A percentile compares a stretch with the other conserved stretches of the same genome.
These are phyloP conservation scores for Penicillium decumbens DNA, from an alignment of 2,329 filamentous ascomycete species.

Conservation along the genomic window DNA sequence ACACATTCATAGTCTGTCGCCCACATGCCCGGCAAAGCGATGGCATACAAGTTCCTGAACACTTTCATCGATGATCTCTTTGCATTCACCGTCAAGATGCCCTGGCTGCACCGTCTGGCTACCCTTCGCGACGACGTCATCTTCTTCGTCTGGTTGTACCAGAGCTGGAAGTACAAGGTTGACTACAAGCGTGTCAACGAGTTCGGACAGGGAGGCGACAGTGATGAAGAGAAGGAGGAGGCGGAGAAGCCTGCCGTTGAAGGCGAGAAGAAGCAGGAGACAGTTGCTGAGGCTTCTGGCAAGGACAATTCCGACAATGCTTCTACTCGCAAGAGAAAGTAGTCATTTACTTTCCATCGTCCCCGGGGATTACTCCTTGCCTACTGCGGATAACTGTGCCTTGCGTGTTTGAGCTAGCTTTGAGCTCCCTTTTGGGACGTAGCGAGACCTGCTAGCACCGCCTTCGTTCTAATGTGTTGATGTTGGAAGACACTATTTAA, in stretches of 20 bases:
- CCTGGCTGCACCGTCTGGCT: slow-evolving; percentile 81
- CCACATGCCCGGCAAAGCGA: slow-evolving; percentile 92
- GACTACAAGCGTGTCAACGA: slow-evolving; percentile 94
- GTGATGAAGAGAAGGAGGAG: slow-evolving; percentile 55
- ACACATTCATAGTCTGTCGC: slow-evolving; percentile 58
- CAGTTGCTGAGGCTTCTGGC: slow-evolving; percentile 27
- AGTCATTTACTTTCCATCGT: background rate
- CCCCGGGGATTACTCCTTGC: background rate
- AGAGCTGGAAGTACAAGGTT: slow-evolving; percentile 84
- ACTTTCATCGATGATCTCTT: slow-evolving; percentile 99
- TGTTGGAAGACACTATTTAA: background rate
- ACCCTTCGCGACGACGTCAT: slow-evolving; percentile 94
- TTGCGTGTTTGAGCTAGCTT: background rate
- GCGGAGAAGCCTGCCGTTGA: slow-evolving; percentile 10
- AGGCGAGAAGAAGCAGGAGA: slow-evolving; percentile 14
- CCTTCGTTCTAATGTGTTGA: background rate
- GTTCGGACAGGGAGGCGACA: slow-evolving; percentile 97
- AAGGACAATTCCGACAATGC: slow-evolving; percentile 24
- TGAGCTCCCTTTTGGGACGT: background rate
- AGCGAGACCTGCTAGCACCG: background rate
- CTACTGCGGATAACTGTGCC: background rate
- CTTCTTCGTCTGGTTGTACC: slow-evolving; percentile 97
- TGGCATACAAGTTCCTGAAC: slow-evolving; percentile 98
- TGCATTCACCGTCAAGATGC: slow-evolving; percentile 99
- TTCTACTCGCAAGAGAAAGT: slow-evolving; percentile 36